Evolutionary conservation across 257 asterid species (phyloP).

Genomic region (Solanum peruvianum): DNA sequence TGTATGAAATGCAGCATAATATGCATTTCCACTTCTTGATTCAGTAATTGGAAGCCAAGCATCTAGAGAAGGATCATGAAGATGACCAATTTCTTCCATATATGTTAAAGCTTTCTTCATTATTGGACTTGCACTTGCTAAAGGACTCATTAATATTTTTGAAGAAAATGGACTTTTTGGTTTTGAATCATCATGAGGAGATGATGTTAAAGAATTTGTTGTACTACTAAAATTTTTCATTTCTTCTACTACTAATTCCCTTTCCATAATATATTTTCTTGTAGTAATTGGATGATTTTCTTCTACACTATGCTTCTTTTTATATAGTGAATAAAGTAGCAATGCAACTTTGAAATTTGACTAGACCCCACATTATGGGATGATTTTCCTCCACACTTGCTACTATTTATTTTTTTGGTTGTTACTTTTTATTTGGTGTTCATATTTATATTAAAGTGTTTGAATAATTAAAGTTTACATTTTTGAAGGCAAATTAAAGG

Average conservation of each 20-base stretch:
- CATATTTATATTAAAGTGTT: too few relatives aligned
- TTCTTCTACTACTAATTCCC: conserved; percentile 26
- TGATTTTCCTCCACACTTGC: too few relatives aligned
- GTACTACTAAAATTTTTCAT: background rate
- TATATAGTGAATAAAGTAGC: background rate
- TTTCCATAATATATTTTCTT: conserved; percentile 1
- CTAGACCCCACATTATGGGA: background rate
- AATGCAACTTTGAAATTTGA: background rate
- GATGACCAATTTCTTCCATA: conserved; percentile 62
- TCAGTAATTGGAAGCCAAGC: conserved; percentile 88
- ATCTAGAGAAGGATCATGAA: conserved; percentile 46
- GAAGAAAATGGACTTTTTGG: conserved; percentile 49
- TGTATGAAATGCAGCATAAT: conserved; percentile 77
- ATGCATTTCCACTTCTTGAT: conserved; percentile 74
- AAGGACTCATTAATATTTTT: conserved; percentile 34
- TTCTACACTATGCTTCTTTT: background rate
- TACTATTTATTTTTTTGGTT: too few relatives aligned
- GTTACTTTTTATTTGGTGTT: too few relatives aligned
- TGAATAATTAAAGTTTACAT: too few relatives aligned
- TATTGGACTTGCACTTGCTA: conserved; percentile 75
- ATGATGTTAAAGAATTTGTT: background rate
- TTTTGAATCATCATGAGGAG: conserved; percentile 8
- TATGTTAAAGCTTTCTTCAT: conserved; percentile 44
- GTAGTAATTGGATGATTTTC: background rate
- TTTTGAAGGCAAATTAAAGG: background rate